Evolutionary conservation across 768 basidiomycete species (phyloP).

Genomic region (Trametes coccinea): DNA sequence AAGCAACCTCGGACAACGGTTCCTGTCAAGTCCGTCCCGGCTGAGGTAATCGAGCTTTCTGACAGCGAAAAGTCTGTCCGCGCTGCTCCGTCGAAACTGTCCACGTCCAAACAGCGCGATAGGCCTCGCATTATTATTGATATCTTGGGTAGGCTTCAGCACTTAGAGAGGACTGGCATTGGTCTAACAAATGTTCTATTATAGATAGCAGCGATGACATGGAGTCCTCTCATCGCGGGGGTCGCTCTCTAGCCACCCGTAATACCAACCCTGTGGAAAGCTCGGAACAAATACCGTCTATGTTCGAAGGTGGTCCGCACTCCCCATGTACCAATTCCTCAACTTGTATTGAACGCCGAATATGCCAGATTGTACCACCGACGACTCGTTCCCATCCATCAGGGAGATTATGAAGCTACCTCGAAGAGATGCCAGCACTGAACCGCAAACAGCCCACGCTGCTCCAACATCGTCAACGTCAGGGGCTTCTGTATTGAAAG

Average conservation of each 20-base stretch:
- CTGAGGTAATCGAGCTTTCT: slow-evolving; percentile 23
- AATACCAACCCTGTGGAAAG: no score
- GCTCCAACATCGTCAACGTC: neutral
- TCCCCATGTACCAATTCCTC: no score
- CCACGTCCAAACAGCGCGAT: neutral
- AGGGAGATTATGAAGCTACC: slow-evolving; percentile 1
- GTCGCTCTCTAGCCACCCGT: no score
- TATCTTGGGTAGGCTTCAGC: neutral
- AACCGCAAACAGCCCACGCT: neutral
- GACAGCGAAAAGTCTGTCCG: slow-evolving; percentile 14
- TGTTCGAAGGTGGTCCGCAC: no score
- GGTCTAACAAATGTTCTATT: neutral
- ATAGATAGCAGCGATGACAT: slow-evolving; percentile 1
- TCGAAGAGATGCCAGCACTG: neutral
- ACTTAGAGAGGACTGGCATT: neutral
- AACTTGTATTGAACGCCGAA: neutral
- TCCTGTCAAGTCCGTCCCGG: neutral
- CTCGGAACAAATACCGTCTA: no score
- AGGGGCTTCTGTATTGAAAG: no score
- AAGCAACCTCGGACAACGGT: slow-evolving; percentile 28
- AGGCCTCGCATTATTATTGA: slow-evolving; percentile 1
- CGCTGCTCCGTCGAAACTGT: neutral
- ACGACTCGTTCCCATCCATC: slow-evolving; percentile 13
- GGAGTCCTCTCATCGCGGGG: no score
- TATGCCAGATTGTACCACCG: slow-evolving; percentile 7